Conservation (phyloP, 805 yeast species). For the Metschnikowia lachancei region DNA sequence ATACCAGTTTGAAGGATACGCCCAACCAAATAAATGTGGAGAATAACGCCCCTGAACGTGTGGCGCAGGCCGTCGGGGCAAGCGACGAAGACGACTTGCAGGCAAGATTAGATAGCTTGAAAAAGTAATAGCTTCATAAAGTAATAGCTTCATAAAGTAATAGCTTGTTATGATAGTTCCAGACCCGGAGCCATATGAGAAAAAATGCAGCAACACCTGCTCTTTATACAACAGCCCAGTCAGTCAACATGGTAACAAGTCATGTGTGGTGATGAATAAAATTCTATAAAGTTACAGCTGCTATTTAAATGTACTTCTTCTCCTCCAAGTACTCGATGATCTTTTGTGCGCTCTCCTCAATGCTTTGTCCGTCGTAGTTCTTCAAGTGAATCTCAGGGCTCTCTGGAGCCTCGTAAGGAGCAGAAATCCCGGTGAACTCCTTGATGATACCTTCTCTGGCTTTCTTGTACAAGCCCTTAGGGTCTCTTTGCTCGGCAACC, state of each 20-base stretch:
- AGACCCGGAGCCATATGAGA: too few relatives aligned
- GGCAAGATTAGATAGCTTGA: slow-evolving; percentile 80
- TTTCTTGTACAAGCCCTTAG: slow-evolving; percentile 94
- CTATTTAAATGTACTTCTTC: slow-evolving; percentile 39
- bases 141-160: slow-evolving; percentile 36
- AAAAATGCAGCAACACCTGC: not conserved
- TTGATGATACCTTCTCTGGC: slow-evolving; percentile 93
- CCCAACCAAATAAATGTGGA: slow-evolving; percentile 35
- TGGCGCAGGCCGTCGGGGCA: slow-evolving; percentile 57
- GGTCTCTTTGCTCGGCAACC: slow-evolving; percentile 95
- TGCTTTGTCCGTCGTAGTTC: slow-evolving; percentile 59
- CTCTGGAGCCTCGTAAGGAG: slow-evolving; percentile 93
- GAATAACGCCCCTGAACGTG: slow-evolving; percentile 26
- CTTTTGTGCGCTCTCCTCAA: slow-evolving; percentile 77
- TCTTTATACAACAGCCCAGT: too few relatives aligned
- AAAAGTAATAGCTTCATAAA: slow-evolving; percentile 48
- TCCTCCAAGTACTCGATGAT: slow-evolving; percentile 66
- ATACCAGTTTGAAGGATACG: slow-evolving; percentile 45
- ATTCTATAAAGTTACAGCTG: not conserved
- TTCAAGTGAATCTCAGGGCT: slow-evolving; percentile 77
- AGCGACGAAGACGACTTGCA: slow-evolving; percentile 78
- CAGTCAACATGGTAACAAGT: too few relatives aligned
- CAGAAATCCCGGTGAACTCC: slow-evolving; percentile 93
- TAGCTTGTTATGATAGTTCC: too few relatives aligned
- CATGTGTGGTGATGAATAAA: not conserved